A percentile compares a stretch with the other conserved stretches of the same genome.
These are phyloP conservation scores for Monilinia aucupariae DNA, from an alignment of 2,329 filamentous ascomycete species.

Conservation along the genomic window DNA sequence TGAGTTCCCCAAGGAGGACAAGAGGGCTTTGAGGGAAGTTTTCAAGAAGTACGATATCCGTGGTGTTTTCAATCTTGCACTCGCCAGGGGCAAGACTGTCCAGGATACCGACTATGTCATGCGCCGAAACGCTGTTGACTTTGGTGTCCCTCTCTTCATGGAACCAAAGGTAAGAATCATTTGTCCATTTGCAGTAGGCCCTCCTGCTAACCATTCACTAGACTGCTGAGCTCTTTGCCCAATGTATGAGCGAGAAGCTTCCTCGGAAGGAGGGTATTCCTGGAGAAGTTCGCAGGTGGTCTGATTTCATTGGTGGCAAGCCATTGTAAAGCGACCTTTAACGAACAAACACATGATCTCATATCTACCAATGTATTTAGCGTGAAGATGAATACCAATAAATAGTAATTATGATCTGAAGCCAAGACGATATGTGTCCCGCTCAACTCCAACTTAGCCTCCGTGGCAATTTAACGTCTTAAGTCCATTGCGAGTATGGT, in stretches of 20 bases:
- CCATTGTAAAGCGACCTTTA: constrained; percentile 52
- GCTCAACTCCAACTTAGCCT: neutral
- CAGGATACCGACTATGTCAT: constrained; percentile 97
- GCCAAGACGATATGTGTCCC: neutral
- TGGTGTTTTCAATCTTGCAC: constrained; percentile 91
- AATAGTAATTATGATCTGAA: constrained; percentile 4
- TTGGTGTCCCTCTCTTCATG: constrained; percentile 97
- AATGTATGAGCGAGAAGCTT: constrained; percentile 95
- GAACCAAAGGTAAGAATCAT: constrained; percentile 71
- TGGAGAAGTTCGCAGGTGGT: constrained; percentile 87
- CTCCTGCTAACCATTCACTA: constrained; percentile 37
- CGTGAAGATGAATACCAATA: neutral
- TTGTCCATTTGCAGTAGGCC: neutral
- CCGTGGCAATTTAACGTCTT: neutral
- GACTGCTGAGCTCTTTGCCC: constrained; percentile 93
- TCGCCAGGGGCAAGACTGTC: constrained; percentile 73
- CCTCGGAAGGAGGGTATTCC: constrained; percentile 85
- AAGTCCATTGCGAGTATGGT: neutral
- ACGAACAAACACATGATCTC: neutral
- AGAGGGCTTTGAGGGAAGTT: constrained; percentile 87
- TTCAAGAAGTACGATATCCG: constrained; percentile 96
- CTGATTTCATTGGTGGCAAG: constrained; percentile 87
- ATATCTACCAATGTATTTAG: neutral
- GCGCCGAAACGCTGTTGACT: constrained; percentile 96
- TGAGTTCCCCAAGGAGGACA: constrained; percentile 94